These are phyloP conservation scores for Penicillium vulpinum DNA, from an alignment of 2,329 filamentous ascomycete genomes.

Conservation along the genomic window DNA sequence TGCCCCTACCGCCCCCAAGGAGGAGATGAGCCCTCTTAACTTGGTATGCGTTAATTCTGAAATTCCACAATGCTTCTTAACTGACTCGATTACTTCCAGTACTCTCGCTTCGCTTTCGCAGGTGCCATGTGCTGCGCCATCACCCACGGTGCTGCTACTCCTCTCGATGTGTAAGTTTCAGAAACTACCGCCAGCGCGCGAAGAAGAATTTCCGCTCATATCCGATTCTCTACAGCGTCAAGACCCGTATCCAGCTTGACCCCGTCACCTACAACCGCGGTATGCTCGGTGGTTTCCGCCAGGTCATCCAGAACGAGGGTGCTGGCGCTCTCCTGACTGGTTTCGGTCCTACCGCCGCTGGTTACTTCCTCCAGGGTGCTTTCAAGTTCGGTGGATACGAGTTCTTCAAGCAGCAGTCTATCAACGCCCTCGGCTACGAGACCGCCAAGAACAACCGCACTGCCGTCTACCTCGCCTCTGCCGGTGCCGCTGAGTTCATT, in stretches of 20 bases:
- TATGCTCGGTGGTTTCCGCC: constrained; percentile 80
- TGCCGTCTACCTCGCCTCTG: constrained; percentile 72
- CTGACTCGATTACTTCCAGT: not conserved
- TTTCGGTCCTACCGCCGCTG: constrained; percentile 79
- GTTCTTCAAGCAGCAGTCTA: constrained; percentile 92
- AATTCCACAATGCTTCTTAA: constrained; percentile 51
- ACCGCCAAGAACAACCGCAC: constrained; percentile 76
- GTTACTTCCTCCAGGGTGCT: constrained; percentile 92
- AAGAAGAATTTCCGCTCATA: not conserved
- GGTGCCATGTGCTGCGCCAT: constrained; percentile 97
- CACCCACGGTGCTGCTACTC: constrained; percentile 95
- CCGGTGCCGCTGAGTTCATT: constrained; percentile 64
- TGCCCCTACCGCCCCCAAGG: constrained; percentile 48
- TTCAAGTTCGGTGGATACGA: constrained; percentile 96
- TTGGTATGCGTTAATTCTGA: constrained; percentile 49
- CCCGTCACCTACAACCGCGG: constrained; percentile 85
- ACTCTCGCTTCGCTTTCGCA: constrained; percentile 90
- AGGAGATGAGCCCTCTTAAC: constrained; percentile 61
- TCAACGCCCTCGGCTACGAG: constrained; percentile 76
- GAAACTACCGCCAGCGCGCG: not conserved
- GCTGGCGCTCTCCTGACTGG: constrained; percentile 83
- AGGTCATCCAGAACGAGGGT: constrained; percentile 82
- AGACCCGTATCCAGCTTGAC: constrained; percentile 94
- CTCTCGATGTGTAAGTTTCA: constrained; percentile 94
- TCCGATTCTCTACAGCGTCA: constrained; percentile 63